Evolutionary conservation across 2,329 filamentous ascomycete species (phyloP).

Genomic region (Penicillium polonicum): DNA sequence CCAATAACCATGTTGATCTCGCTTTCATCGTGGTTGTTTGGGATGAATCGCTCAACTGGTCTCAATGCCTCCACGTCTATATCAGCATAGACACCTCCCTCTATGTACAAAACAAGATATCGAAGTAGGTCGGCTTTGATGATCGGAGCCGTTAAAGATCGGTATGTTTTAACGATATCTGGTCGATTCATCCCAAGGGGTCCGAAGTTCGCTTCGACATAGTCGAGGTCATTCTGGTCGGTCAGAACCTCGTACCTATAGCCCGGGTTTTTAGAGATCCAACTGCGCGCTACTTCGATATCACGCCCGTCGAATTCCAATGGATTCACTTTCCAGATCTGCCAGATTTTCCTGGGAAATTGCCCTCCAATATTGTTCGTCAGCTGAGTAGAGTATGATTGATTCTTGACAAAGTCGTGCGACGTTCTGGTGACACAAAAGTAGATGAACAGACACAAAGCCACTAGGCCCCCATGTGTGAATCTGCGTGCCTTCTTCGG

Average conservation of each 20-base stretch:
- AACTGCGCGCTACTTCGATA: constrained; percentile 59
- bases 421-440: constrained; percentile 5
- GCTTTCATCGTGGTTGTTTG: constrained; percentile 60
- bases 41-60: constrained; percentile 59
- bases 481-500: constrained; percentile 8
- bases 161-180: constrained; percentile 64
- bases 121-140: constrained; percentile 66
- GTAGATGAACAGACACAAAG: constrained; percentile 4
- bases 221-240: constrained; percentile 65
- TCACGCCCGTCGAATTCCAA: constrained; percentile 66
- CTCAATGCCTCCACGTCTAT: constrained; percentile 59
- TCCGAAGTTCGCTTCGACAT: constrained; percentile 68
- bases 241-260: constrained; percentile 69
- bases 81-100: constrained; percentile 61
- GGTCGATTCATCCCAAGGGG: constrained; percentile 63
- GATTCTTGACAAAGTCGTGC: neutral
- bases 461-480: constrained; percentile 6
- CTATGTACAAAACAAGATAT: constrained; percentile 67
- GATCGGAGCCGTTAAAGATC: constrained; percentile 61
- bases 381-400: neutral
- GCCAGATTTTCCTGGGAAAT: constrained; percentile 72
- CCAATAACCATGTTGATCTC: constrained; percentile 71
- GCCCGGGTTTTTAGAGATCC: constrained; percentile 64
- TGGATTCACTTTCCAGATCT: constrained; percentile 71
- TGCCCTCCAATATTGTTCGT: constrained; percentile 3